Base-by-base conservation (phyloP, 2,329 filamentous ascomycete genomes). In the Cercospora janseana region DNA sequence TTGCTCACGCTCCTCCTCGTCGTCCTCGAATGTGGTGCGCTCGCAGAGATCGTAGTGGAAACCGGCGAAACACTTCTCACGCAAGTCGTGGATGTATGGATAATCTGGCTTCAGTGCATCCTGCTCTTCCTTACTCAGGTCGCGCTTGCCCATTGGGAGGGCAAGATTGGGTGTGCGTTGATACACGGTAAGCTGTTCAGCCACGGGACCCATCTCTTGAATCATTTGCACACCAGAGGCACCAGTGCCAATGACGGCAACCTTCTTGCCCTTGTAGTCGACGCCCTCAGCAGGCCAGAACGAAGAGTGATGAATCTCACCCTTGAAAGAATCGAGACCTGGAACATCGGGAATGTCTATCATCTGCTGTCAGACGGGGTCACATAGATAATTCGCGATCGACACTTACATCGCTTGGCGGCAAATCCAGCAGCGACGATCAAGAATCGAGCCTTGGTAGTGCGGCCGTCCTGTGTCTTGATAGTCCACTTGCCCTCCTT, bases 161-260 rank as follows among this genome's bases (percentile, higher is more conserved):
- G 80, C 80, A 5, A 84, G 69, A 51, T 86, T 87, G 0, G 84
- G 83, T 1, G 82, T 86, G 3, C 84, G 76, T 59, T 86, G 82
- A 64, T 86, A 85, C 27, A 87, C 79, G 2, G 70, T 74, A 1
- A 87, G 56, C 1, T 76, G 51, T 16, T 52, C 58, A 3, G 60
- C 58, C 48, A 27, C 63, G 66, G 4, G 70, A 2, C 75, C 79
- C 65, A 77, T 79, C 46, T 80, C 81, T 43, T 63, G 83, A 0
- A 77, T 75, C 34, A 84, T 77, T 58, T 86, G 83, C 1, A 86
- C 77, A 1, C 82, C 83, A 0, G 80, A 80, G 0, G 82, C 79
- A 1, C 83, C 83, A 0, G 81, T 85, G 9, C 83, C 83, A 26
- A 86, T 79, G 49, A 86, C 75, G 12, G 77, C 82, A 43, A 80